Conservation (phyloP, 352 stramenopile species). For the Globisporangium ultimum region DNA sequence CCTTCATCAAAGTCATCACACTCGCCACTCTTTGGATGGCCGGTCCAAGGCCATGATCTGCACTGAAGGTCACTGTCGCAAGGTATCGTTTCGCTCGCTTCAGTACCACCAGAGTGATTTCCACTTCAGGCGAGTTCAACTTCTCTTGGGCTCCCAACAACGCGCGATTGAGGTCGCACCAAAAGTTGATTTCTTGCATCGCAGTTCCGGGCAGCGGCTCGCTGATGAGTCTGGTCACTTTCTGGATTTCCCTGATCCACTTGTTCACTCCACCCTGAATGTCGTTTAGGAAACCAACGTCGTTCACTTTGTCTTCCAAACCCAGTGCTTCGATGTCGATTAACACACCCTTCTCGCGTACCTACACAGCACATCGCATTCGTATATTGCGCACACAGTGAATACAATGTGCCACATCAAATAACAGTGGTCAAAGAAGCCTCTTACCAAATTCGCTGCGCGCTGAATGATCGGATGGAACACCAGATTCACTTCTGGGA, state of each 20-base stretch:
- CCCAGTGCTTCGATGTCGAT: slow-evolving; percentile 83
- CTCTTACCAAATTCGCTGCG: slow-evolving; percentile 51
- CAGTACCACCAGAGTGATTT: slow-evolving; percentile 89
- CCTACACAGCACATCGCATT: slow-evolving; percentile 13
- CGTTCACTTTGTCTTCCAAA: slow-evolving; percentile 78
- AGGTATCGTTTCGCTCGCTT: slow-evolving; percentile 92
- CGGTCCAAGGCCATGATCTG: slow-evolving; percentile 84
- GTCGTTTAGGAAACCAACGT: slow-evolving; percentile 83
- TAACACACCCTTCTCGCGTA: slow-evolving; percentile 67
- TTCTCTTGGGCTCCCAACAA: slow-evolving; percentile 85
- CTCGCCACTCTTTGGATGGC: slow-evolving; percentile 86
- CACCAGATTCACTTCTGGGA: slow-evolving; percentile 89
- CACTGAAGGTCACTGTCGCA: slow-evolving; percentile 88
- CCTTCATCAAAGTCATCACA: slow-evolving; percentile 92
- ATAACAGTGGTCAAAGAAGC: neutral
- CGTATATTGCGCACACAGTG: neutral
- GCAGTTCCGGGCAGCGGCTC: slow-evolving; percentile 84
- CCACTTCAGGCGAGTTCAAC: slow-evolving; percentile 85
- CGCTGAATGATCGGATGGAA: slow-evolving; percentile 87
- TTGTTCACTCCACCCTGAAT: slow-evolving; percentile 90
- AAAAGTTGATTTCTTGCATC: slow-evolving; percentile 96
- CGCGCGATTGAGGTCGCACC: slow-evolving; percentile 89
- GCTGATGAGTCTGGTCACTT: slow-evolving; percentile 65
- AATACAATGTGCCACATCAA: neutral
- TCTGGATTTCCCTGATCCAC: slow-evolving; percentile 96